phyloP scores from a whole-genome alignment of 2,329 filamentous ascomycete genomes.

The Talaromyces piceae region DNA sequence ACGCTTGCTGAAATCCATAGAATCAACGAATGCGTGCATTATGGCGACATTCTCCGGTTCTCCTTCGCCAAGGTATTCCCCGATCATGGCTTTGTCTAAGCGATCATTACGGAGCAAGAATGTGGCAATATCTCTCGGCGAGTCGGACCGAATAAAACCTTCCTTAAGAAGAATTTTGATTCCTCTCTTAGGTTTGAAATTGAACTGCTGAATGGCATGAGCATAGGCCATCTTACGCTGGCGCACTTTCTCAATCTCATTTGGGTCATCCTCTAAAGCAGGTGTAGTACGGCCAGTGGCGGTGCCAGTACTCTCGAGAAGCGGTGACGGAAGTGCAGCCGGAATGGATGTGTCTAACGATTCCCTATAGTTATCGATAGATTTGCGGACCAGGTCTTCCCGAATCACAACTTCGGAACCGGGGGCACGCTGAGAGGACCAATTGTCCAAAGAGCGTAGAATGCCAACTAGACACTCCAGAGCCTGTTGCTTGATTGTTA shows the following conservation, averaged over 20 bases:
- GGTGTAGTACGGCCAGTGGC: constrained; percentile 58
- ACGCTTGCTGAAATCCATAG: constrained; percentile 86
- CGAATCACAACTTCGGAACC: constrained; percentile 48
- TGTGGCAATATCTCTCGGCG: constrained; percentile 70
- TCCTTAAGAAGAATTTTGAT: constrained; percentile 76
- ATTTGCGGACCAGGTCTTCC: constrained; percentile 41
- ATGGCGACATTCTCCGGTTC: constrained; percentile 89
- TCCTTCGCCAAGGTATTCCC: constrained; percentile 90
- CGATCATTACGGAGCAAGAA: constrained; percentile 78
- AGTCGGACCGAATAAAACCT: constrained; percentile 76
- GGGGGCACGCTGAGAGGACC: constrained; percentile 64
- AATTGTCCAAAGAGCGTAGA: constrained; percentile 81
- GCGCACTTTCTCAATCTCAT: constrained; percentile 89
- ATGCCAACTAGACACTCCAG: constrained; percentile 85
- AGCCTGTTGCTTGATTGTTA: constrained; percentile 81
- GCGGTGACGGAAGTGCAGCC: constrained; percentile 38
- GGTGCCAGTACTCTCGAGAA: constrained; percentile 53
- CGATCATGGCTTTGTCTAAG: constrained; percentile 84
- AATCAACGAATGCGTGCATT: constrained; percentile 96
- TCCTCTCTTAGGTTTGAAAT: constrained; percentile 94
- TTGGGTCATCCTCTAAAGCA: constrained; percentile 78
- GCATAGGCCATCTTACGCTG: constrained; percentile 85
- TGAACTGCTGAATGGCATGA: constrained; percentile 86
- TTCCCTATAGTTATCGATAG: constrained; percentile 56
- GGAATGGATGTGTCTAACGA: constrained; percentile 63